These are phyloP conservation scores for Pseudogymnoascus destructans DNA, from an alignment of 2,329 filamentous ascomycete species.

Conservation along the genomic window DNA sequence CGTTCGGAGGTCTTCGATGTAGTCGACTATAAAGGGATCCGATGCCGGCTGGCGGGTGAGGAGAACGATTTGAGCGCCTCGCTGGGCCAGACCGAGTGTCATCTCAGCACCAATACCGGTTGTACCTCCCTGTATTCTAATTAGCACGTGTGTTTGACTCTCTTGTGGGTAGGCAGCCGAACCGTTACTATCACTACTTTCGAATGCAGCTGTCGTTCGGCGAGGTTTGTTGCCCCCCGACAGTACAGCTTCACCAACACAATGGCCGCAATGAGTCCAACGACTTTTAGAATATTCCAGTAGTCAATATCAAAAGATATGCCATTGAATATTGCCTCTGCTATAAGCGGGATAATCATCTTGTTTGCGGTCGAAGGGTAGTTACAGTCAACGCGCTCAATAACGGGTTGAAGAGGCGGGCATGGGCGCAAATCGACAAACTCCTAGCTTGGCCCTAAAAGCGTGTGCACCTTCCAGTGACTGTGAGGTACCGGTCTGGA, in stretches of 20 bases:
- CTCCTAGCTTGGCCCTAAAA: neutral
- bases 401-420: neutral
- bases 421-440: neutral
- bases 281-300: conserved; percentile 40
- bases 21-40: conserved; percentile 84
- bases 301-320: conserved; percentile 17
- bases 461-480: neutral
- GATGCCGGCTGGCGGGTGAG: conserved; percentile 69
- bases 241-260: conserved; percentile 61
- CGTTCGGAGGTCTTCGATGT: conserved; percentile 73
- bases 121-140: conserved; percentile 55
- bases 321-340: conserved; percentile 16
- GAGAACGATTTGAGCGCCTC: conserved; percentile 83
- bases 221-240: conserved; percentile 57
- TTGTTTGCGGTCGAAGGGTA: conserved; percentile 9
- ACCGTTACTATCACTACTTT: conserved; percentile 89
- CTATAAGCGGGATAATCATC: conserved; percentile 25
- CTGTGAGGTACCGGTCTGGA: neutral
- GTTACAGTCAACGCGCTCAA: neutral
- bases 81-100: conserved; percentile 58
- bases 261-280: conserved; percentile 37
- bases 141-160: conserved; percentile 16
- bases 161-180: conserved; percentile 19
- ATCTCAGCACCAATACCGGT: conserved; percentile 78
- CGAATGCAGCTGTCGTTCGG: conserved; percentile 79